These are phyloP conservation scores for Capsella rubella DNA, from an alignment of 441 rosid species.

Conservation along the genomic window DNA sequence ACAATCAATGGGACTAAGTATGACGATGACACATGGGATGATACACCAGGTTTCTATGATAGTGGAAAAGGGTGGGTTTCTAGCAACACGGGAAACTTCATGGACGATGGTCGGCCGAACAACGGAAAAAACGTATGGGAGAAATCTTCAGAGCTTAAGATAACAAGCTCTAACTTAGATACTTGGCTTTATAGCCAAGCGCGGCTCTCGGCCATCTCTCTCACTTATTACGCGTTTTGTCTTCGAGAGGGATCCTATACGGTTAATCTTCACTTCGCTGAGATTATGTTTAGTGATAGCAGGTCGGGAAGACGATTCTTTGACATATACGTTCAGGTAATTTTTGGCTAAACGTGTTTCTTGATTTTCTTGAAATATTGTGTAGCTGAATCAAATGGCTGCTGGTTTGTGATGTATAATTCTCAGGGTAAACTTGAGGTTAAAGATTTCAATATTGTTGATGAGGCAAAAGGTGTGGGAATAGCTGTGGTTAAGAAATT, in stretches of 20 bases:
- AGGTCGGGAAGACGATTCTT: slow-evolving; percentile 66
- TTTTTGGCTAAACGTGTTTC: not conserved
- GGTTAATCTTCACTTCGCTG: slow-evolving; percentile 68
- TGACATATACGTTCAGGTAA: slow-evolving; percentile 69
- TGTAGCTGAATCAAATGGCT: slow-evolving; percentile 1
- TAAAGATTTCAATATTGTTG: slow-evolving; percentile 57
- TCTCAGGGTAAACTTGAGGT: slow-evolving; percentile 46
- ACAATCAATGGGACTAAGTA: slow-evolving; percentile 37
- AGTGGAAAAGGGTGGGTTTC: slow-evolving; percentile 52
- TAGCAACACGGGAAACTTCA: slow-evolving; percentile 62
- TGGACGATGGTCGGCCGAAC: slow-evolving; percentile 43
- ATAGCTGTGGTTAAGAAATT: slow-evolving; percentile 46
- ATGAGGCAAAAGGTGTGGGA: slow-evolving; percentile 54
- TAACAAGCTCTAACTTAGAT: slow-evolving; percentile 46
- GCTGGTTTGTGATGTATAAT: slow-evolving; percentile 20
- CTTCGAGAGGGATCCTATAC: slow-evolving; percentile 60
- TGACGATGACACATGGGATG: slow-evolving; percentile 43
- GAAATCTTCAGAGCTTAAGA: slow-evolving; percentile 31
- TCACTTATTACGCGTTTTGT: slow-evolving; percentile 65
- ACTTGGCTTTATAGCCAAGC: slow-evolving; percentile 53
- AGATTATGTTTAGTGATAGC: slow-evolving; percentile 48
- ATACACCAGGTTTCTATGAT: slow-evolving; percentile 38
- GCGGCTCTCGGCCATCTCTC: slow-evolving; percentile 60
- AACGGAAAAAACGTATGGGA: not conserved
- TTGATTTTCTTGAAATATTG: slow-evolving; percentile 5